These are phyloP conservation scores for Colletotrichum limetticola DNA, from an alignment of 2,329 filamentous ascomycete species.

Conservation along the genomic window DNA sequence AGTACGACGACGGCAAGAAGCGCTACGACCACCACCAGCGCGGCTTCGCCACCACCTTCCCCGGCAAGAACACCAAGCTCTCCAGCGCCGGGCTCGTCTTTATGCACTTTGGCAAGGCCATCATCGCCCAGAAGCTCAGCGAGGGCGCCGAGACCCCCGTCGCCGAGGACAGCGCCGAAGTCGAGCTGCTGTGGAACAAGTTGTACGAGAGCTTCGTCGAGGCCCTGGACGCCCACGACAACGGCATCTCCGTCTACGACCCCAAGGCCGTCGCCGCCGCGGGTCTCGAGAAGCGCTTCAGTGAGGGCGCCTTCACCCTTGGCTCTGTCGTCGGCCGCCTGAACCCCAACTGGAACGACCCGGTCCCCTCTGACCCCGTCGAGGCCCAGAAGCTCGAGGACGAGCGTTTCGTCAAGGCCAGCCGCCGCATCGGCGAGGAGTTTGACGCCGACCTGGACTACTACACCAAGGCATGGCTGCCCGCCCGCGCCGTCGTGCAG, in stretches of 20 bases:
- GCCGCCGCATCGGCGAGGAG: slow-evolving; percentile 86
- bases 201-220: slow-evolving; percentile 95
- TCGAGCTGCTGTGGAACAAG: slow-evolving; percentile 84
- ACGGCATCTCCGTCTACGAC: slow-evolving; percentile 89
- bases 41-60: slow-evolving; percentile 87
- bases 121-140: slow-evolving; percentile 72
- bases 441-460: slow-evolving; percentile 85
- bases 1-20: slow-evolving; percentile 81
- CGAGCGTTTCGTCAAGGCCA: slow-evolving; percentile 80
- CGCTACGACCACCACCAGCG: slow-evolving; percentile 99
- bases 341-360: slow-evolving; percentile 85
- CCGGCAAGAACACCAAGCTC: slow-evolving; percentile 85
- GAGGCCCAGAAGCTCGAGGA: slow-evolving; percentile 82
- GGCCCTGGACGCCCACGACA: slow-evolving; percentile 97
- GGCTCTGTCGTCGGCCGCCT: slow-evolving; percentile 84
- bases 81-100: slow-evolving; percentile 95
- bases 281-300: slow-evolving; percentile 84
- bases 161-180: slow-evolving; percentile 71
- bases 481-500: slow-evolving; percentile 83
- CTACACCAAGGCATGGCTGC: slow-evolving; percentile 83
- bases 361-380: slow-evolving; percentile 59
- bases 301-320: slow-evolving; percentile 83
- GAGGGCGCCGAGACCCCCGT: slow-evolving; percentile 59
- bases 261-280: slow-evolving; percentile 74
- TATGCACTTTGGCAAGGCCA: slow-evolving; percentile 90